Base-by-base conservation (phyloP, 495 filamentous ascomycete genomes). In the Penicillium desertorum region DNA sequence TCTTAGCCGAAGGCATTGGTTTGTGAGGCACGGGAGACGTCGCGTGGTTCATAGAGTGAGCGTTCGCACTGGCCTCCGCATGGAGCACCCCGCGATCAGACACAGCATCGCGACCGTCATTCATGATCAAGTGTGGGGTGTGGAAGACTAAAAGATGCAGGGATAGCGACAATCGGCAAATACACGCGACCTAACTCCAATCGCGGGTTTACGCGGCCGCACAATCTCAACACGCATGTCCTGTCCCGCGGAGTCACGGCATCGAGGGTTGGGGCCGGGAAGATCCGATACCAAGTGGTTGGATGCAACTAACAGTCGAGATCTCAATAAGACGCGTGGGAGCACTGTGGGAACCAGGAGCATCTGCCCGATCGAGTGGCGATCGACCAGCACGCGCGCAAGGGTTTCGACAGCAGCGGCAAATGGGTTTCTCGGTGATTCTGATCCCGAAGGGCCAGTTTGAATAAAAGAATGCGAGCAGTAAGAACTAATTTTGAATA, bases 351-450 rank as follows among this genome's bases (percentile, higher is more conserved):
- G 39, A 41, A 43, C 48, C 34, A 64, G 54, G 51, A 58, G 58
- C 54, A 61, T 65, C 61, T 62, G 64, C 60, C 58, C 62, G 55
- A 64, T 57, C 52, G 45, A 62, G 64, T 61, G 64, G 60, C 64
- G 62, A 67, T 63, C 66, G 62, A 61, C 62, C 52, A 62, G 56
- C 48, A 65, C 61, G 66, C 66, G 66, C 64, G 51, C 51, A 53
- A 67, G 45, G 56, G 57, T 64, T 62, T 58, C 51, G 42, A 45
- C 53, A 62, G 53, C 65, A 63, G 43, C 60, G 63, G 47, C 45
- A 60, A 59, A 66, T 56, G 57, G 57, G 59, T 44, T 27, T 39
- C 54, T 37, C 37, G 34, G 34, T 37, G 30, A 30, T 59, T 50
- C 20, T 10, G 11, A 47, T 19, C 22, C 47, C 34, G 39, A 51